phyloP scores from a whole-genome alignment of 1,139 yeast species.

The Arxiozyma slooffiae region DNA sequence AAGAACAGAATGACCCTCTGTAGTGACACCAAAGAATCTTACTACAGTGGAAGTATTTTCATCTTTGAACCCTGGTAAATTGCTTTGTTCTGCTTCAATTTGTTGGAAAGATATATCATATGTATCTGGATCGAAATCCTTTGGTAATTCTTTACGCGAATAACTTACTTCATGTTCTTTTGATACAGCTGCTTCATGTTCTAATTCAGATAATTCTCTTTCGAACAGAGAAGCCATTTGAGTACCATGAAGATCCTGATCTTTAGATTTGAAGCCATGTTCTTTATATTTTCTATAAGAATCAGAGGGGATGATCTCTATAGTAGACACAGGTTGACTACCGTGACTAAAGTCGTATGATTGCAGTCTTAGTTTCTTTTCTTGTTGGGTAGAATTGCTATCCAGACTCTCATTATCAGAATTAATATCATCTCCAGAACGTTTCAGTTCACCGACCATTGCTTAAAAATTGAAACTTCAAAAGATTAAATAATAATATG shows the following conservation, averaged over 20 bases:
- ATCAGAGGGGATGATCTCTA: constrained; percentile 29
- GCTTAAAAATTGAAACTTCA: no score
- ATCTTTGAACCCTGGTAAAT: constrained; percentile 37
- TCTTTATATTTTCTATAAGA: constrained; percentile 22
- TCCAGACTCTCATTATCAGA: neutral
- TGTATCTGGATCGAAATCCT: constrained; percentile 38
- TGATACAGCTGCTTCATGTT: constrained; percentile 30
- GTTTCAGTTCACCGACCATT: constrained; percentile 14
- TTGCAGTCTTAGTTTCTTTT: constrained; percentile 24
- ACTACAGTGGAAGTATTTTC: constrained; percentile 43
- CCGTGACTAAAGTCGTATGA: constrained; percentile 28
- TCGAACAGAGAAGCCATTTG: constrained; percentile 51
- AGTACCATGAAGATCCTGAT: constrained; percentile 21
- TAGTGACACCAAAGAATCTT: constrained; percentile 87
- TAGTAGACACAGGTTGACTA: constrained; percentile 29
- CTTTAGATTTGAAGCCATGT: constrained; percentile 26
- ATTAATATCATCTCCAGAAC: constrained; percentile 21
- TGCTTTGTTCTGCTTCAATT: constrained; percentile 84
- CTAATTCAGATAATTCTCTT: constrained; percentile 53
- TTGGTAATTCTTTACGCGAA: constrained; percentile 45
- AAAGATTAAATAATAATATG: neutral
- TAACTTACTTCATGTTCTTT: constrained; percentile 26
- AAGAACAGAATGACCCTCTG: constrained; percentile 74
- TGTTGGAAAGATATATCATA: constrained; percentile 74
- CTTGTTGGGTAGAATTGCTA: constrained; percentile 4